Conservation (phyloP, 116 monocot species). For the Cymodocea nodosa region DNA sequence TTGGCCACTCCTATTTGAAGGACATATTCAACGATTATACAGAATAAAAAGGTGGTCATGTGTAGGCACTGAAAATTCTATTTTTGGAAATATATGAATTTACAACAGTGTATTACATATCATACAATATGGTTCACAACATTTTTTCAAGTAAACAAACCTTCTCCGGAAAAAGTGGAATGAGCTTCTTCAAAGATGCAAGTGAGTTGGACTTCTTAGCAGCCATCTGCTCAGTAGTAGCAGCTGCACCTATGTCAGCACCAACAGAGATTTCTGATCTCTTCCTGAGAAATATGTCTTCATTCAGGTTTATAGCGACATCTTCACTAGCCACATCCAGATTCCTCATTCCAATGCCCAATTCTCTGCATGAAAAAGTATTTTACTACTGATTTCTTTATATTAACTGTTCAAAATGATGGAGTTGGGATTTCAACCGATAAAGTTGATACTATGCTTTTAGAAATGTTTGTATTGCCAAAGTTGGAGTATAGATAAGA, state of each 20-base stretch:
- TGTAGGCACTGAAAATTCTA: no score
- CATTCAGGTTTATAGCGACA: constrained; percentile 50
- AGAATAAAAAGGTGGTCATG: no score
- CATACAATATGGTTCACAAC: background rate
- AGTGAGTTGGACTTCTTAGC: constrained; percentile 25
- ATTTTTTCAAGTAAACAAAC: constrained; percentile 15
- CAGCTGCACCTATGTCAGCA: constrained; percentile 8
- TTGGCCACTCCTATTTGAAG: no score
- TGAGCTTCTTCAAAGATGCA: constrained; percentile 42
- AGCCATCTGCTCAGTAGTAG: constrained; percentile 9
- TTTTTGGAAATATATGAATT: no score
- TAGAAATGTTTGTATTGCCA: no score
- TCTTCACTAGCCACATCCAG: constrained; percentile 67
- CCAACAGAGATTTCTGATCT: constrained; percentile 13
- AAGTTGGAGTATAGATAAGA: no score
- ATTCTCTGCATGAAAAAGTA: constrained; percentile 53
- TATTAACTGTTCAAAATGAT: no score
- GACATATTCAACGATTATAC: no score
- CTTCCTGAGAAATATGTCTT: constrained; percentile 35
- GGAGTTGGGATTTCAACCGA: no score
- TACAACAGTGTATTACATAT: background rate
- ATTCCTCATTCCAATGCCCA: constrained; percentile 60
- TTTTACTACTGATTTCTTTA: background rate
- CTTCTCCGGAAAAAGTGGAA: constrained; percentile 74
- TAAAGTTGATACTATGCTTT: no score